A percentile compares a stretch with the other conserved stretches of the same genome.
Conservation (phyloP, 331 rosid species). For the Acacia concinna region DNA sequence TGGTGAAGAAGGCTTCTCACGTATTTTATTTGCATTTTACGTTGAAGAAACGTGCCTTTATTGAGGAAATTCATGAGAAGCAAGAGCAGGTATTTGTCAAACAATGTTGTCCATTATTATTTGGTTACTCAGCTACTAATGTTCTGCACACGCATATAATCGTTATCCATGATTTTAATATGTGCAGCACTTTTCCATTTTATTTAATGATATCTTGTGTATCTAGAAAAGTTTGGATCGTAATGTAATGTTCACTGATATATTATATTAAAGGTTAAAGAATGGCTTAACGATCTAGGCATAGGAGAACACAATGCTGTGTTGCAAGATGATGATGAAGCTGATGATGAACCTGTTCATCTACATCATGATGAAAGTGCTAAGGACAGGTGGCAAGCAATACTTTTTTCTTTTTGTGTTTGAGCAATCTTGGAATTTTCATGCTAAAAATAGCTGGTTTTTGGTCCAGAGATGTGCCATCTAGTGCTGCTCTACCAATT, state of each 20-base stretch:
- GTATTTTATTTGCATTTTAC: slow-evolving; percentile 89
- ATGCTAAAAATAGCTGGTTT: slow-evolving; percentile 30
- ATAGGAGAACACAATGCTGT: slow-evolving; percentile 75
- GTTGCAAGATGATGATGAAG: slow-evolving; percentile 80
- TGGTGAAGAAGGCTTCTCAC: slow-evolving; percentile 92
- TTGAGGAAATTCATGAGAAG: slow-evolving; percentile 93
- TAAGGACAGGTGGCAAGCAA: slow-evolving; percentile 61
- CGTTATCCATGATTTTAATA: background rate
- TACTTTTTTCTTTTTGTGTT: slow-evolving; percentile 16
- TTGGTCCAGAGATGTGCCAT: slow-evolving; percentile 93
- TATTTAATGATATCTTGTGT: slow-evolving; percentile 45
- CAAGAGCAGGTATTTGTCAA: slow-evolving; percentile 81
- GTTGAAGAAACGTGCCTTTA: slow-evolving; percentile 80
- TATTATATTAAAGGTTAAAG: slow-evolving; percentile 97
- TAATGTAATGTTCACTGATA: slow-evolving; percentile 63
- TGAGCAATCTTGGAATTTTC: slow-evolving; percentile 20
- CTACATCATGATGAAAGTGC: slow-evolving; percentile 73
- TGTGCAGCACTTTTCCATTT: slow-evolving; percentile 8
- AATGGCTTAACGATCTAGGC: slow-evolving; percentile 99
- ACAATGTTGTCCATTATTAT: slow-evolving; percentile 21
- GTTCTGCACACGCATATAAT: slow-evolving; percentile 1
- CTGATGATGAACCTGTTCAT: slow-evolving; percentile 72
- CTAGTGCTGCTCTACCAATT: slow-evolving; percentile 93
- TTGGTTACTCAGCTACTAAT: slow-evolving; percentile 16
- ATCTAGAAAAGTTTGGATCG: slow-evolving; percentile 50